phyloP scores from a whole-genome alignment of 495 filamentous ascomycete species.

The Pyronema omphalodes region DNA sequence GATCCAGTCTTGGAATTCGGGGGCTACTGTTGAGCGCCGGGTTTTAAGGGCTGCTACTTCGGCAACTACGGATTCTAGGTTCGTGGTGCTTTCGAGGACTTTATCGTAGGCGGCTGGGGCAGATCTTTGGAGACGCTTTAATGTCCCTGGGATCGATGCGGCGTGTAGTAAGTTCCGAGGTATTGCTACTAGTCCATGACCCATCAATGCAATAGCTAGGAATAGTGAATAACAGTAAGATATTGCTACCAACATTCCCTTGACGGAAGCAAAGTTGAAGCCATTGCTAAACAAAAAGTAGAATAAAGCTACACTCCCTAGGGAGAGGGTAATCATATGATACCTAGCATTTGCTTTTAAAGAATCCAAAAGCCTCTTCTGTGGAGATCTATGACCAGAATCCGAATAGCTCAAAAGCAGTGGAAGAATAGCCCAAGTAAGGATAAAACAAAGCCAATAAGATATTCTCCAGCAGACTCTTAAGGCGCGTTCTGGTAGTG shows the following conservation, averaged over 20 bases:
- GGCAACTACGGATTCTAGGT: constrained; percentile 60
- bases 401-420: constrained; percentile 85
- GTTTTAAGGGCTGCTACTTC: constrained; percentile 60
- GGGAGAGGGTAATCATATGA: constrained; percentile 57
- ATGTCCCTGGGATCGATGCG: constrained; percentile 48
- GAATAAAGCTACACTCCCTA: constrained; percentile 50
- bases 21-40: constrained; percentile 67
- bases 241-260: constrained; percentile 74
- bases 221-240: constrained; percentile 86
- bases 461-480: constrained; percentile 78
- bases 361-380: constrained; percentile 61
- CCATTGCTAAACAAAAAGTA: constrained; percentile 72
- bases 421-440: constrained; percentile 92
- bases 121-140: constrained; percentile 55
- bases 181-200: constrained; percentile 82
- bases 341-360: constrained; percentile 73
- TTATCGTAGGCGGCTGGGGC: constrained; percentile 74
- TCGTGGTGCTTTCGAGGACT: constrained; percentile 64
- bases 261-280: constrained; percentile 43
- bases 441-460: constrained; percentile 88
- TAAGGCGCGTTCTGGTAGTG: constrained; percentile 46
- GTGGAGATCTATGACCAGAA: constrained; percentile 75
- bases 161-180: constrained; percentile 62
- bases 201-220: constrained; percentile 90
- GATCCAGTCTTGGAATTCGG: constrained; percentile 81